Base-by-base conservation (phyloP, 371 early-diverging fungal genomes). In the Lichtheimia ornata region DNA sequence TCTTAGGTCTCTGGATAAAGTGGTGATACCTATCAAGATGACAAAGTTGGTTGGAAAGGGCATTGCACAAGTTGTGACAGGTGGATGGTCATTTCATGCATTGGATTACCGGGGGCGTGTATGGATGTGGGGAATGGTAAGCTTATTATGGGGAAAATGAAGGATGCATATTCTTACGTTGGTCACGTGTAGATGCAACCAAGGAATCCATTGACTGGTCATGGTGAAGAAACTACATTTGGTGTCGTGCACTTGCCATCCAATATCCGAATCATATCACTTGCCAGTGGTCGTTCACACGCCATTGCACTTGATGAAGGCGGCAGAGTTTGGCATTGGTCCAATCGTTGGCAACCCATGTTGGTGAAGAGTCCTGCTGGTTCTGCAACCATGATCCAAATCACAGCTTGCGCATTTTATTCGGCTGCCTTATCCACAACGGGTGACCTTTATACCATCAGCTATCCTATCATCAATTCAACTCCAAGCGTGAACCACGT, bases 1-100 rank as follows among this genome's bases (percentile, higher is more conserved):
- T 11, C 1, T 35, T 11, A 25, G 30, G 35, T 4, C 25, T 20
- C 1, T 13, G n/a, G 4, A 15, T 24, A 35, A 47, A 47, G 24
- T 22, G n/a, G 11, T 15, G 5, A 13, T n/a, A 45, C 80, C 81
- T 25, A 49, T 58, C 47, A 74, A 73, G 50, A 52, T 77, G 6
- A 28, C 18, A 13, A 13, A 52, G 17, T 49, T 81, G 28, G 60
- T 62, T 18, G 61, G 72, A 14, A 75, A 76, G 51, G 63, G 64
- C n/a, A 73, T 81, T 43, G 68, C 75, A 1, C 74, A 77, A 64
- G 68, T 81, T 24, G 45, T 67, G 15, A 67, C 78, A 35, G 78
- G 78, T 17, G 78, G 78, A n/a, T 81, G 78, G 77, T 74, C 73
- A 15, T 77, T 81, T 55, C 76, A 81, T 69, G 78, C 73, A 24